Base-by-base conservation (phyloP, 179 eudicot species). In the Beta lomatogona region DNA sequence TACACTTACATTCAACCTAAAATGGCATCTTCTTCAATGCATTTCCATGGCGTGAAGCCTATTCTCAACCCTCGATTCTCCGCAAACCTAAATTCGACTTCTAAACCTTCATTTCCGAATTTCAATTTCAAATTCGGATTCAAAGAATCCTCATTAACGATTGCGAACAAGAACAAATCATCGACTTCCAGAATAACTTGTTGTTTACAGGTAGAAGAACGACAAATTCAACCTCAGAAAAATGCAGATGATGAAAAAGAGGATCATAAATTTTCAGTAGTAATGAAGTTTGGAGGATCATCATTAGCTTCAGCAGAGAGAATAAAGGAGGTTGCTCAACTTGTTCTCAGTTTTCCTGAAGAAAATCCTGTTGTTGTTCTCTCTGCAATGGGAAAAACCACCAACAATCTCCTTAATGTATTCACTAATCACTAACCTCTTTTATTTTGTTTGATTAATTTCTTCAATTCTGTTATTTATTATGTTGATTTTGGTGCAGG, bases 361-460 rank as follows among this genome's bases (percentile, higher is more conserved):
- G 87, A 85, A 48, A 71, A 19, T 31, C 87, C 87, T 3, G 71
- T 85, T 21, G 77, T 85, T 45, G 87, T 85, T 15, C 85, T 85
- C n/a, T 85, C 87, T 70, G 87, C 87, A 13, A 85, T 85, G 87
- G 87, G 85, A 1, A 85, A 85, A 54, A 85, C 90, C 73, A 88
- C 90, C 80, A 88, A 84, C 55, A 88, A 86, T 21, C 88, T 88
- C 83, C 80, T 88, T 44, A 83, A 86, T 80, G 90, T 87, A 82
- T 4, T 59, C 48, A 21, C 1, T 21, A 44, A 28, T 15, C 59
- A 4, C 0, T 5, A 5, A 10, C 21, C 18, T 16, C 0, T 46
- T 44, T 41, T 6, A 6, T 41, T 74, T 75, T 25, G 73, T n/a
- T 52, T 16, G 8, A 6, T n/a, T n/a, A 46, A 44, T 54, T 1